These are phyloP conservation scores for Diaporthe ilicicola DNA, from an alignment of 2,329 filamentous ascomycete species.

Conservation along the genomic window DNA sequence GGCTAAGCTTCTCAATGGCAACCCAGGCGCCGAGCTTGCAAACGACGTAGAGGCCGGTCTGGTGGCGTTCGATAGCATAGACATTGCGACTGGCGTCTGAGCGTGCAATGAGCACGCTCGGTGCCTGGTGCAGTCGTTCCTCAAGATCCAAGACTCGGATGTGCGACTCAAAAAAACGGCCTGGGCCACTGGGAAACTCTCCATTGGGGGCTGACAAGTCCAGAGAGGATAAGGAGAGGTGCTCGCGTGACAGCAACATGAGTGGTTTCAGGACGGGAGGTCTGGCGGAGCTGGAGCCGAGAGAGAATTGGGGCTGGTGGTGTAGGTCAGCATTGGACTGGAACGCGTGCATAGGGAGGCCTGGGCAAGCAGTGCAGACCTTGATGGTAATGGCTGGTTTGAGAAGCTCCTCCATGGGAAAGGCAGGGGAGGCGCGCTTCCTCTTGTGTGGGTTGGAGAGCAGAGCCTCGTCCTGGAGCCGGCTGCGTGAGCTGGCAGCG, in stretches of 20 bases:
- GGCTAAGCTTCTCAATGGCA: constrained; percentile 62
- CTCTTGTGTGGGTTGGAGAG: constrained; percentile 44
- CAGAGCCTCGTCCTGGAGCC: constrained; percentile 41
- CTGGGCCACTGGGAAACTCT: constrained; percentile 54
- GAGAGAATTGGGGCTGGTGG: constrained; percentile 30
- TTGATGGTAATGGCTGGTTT: constrained; percentile 61
- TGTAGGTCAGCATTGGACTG: constrained; percentile 33
- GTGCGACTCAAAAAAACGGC: constrained; percentile 67
- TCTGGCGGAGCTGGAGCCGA: constrained; percentile 42
- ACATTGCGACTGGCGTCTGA: constrained; percentile 61
- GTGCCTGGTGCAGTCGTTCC: constrained; percentile 66
- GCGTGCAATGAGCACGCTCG: constrained; percentile 68
- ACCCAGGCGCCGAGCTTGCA: constrained; percentile 76
- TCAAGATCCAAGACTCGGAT: constrained; percentile 72
- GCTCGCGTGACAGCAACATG: constrained; percentile 69
- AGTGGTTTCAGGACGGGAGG: constrained; percentile 66
- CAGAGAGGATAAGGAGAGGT: constrained; percentile 68
- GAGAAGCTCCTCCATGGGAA: constrained; percentile 61
- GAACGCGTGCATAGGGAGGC: neutral
- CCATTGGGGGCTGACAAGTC: constrained; percentile 62
- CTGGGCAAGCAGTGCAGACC: constrained; percentile 43
- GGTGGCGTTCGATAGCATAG: constrained; percentile 73
- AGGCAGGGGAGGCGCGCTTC: constrained; percentile 46
- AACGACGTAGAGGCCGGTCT: constrained; percentile 68
- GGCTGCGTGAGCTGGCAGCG: constrained; percentile 48